Percentiles rank a stretch among this genome's conserved stretches.
Conservation (phyloP, 345 rosid genomes). For the Heritiera littoralis region DNA sequence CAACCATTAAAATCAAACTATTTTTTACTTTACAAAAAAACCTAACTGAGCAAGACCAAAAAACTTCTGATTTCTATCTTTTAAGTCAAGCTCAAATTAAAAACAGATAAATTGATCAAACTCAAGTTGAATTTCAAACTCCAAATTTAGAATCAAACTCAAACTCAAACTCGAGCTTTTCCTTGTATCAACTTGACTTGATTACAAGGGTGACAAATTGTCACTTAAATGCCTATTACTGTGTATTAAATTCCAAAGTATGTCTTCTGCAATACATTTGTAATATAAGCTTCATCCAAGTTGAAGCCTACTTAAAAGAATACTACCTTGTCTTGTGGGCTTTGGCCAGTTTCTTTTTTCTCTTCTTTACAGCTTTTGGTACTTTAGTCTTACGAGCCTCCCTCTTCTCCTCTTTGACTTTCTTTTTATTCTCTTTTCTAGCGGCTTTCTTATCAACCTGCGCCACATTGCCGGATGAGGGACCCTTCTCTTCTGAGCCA, state of each 20-base stretch:
- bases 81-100: too few relatives aligned
- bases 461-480: constrained; percentile 24
- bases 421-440: constrained; percentile 94
- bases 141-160: too few relatives aligned
- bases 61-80: too few relatives aligned
- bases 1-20: too few relatives aligned
- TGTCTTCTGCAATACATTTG: not conserved
- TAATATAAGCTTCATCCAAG: not conserved
- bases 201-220: too few relatives aligned
- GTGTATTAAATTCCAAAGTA: constrained; percentile 31
- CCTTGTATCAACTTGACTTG: too few relatives aligned
- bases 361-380: constrained; percentile 88
- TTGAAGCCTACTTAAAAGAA: not conserved
- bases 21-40: too few relatives aligned
- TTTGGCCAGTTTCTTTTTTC: constrained; percentile 81
- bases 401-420: constrained; percentile 92
- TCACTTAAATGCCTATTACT: too few relatives aligned
- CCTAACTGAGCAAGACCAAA: too few relatives aligned
- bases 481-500: constrained; percentile 36
- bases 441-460: constrained; percentile 69
- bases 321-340: constrained; percentile 33
- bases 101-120: too few relatives aligned
- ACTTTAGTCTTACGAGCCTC: constrained; percentile 82
- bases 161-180: too few relatives aligned
- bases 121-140: too few relatives aligned